These are phyloP conservation scores for Huntiella moniliformis DNA, from an alignment of 2,329 filamentous ascomycete species.

Conservation along the genomic window DNA sequence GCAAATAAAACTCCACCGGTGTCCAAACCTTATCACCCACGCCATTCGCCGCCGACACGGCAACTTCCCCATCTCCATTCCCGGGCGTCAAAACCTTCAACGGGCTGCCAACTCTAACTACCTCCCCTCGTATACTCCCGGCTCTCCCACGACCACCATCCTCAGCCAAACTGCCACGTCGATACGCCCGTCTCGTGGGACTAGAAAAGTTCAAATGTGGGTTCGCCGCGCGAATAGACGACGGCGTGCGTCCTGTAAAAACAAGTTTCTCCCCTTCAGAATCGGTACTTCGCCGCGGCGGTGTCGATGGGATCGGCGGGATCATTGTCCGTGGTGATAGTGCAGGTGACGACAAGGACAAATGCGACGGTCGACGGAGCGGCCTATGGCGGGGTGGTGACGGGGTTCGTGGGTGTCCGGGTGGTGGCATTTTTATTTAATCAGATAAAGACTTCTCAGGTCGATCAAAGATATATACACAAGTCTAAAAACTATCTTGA, in stretches of 20 bases:
- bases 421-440: too few relatives aligned
- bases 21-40: not conserved
- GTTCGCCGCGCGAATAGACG: slow-evolving; percentile 8
- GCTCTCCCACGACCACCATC: not conserved
- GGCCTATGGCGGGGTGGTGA: too few relatives aligned
- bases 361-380: too few relatives aligned
- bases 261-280: not conserved
- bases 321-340: not conserved
- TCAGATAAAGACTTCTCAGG: too few relatives aligned
- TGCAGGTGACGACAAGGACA: too few relatives aligned
- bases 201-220: slow-evolving; percentile 1
- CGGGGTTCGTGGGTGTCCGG: too few relatives aligned
- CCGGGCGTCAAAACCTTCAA: not conserved
- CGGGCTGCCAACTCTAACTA: not conserved
- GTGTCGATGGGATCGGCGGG: not conserved
- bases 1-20: not conserved
- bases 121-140: not conserved
- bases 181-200: not conserved
- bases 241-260: not conserved
- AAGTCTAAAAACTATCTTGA: too few relatives aligned
- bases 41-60: too few relatives aligned
- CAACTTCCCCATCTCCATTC: not conserved
- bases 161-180: not conserved
- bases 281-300: not conserved
- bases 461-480: too few relatives aligned